Evolutionary conservation across 2,329 filamentous ascomycete species (phyloP).

Genomic region (Elsinoe ampelina): DNA sequence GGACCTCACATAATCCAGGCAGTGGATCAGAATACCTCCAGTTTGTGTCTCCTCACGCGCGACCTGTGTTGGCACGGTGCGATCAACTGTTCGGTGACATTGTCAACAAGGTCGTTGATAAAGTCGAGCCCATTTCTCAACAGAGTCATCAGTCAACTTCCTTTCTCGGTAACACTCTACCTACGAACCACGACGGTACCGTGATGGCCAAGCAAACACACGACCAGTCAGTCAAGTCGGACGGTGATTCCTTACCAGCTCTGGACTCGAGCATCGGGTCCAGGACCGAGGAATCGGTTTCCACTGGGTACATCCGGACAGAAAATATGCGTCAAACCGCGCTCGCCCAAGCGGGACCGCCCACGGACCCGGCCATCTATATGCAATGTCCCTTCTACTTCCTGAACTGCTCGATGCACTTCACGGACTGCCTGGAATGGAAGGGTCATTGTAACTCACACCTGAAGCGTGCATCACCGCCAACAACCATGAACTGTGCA

Average conservation of each 20-base stretch:
- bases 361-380: no score
- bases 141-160: no score
- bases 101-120: not conserved
- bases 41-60: not conserved
- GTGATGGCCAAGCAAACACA: no score
- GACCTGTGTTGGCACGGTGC: not conserved
- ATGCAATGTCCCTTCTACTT: constrained; percentile 1
- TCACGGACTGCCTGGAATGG: not conserved
- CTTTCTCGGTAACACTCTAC: no score
- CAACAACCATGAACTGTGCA: not conserved
- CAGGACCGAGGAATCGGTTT: no score
- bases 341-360: no score
- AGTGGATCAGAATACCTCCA: not conserved
- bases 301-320: not conserved
- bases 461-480: not conserved
- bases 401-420: not conserved
- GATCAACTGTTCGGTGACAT: not conserved
- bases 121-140: no score
- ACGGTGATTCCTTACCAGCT: no score
- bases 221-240: no score
- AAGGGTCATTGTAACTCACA: not conserved
- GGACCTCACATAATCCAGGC: no score
- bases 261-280: no score
- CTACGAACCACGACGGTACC: no score
- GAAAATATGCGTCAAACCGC: not conserved